Evolutionary conservation across 352 stramenopile genomes (phyloP).

Genomic region (Pythium folliculosum): DNA sequence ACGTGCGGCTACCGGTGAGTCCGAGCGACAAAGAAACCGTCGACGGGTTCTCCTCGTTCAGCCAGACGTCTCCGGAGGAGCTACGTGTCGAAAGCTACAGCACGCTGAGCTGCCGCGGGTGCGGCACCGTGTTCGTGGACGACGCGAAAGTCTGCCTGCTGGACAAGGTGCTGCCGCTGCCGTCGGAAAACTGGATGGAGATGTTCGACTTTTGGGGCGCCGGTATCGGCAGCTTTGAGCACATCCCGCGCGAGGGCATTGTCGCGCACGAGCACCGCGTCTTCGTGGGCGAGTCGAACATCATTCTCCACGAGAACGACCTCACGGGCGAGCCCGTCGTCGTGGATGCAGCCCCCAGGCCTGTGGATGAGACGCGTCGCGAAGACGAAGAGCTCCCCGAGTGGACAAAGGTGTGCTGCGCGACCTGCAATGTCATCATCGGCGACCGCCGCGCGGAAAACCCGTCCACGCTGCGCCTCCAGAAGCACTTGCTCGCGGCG

Average conservation of each 20-base stretch:
- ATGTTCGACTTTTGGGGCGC: conserved; percentile 89
- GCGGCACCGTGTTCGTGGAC: conserved; percentile 27
- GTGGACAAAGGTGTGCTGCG: conserved; percentile 47
- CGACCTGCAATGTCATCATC: conserved; percentile 39
- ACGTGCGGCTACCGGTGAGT: conserved; percentile 61
- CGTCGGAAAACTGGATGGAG: conserved; percentile 84
- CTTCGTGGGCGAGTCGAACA: conserved; percentile 63
- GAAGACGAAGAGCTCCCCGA: conserved; percentile 33
- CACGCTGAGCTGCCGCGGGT: conserved; percentile 47
- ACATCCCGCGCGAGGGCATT: conserved; percentile 75
- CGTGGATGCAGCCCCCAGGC: background rate
- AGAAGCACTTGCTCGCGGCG: conserved; percentile 60
- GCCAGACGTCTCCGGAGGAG: conserved; percentile 44
- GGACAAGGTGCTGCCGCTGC: conserved; percentile 69
- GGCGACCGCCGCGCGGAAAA: conserved; percentile 44
- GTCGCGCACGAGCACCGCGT: conserved; percentile 47
- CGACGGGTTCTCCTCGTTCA: conserved; percentile 62
- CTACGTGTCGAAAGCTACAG: conserved; percentile 47
- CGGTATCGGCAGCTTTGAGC: conserved; percentile 76
- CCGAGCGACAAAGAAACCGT: conserved; percentile 48
- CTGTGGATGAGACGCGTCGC: background rate
- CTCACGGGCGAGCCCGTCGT: conserved; percentile 23
- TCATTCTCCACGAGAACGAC: conserved; percentile 62
- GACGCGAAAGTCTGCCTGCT: conserved; percentile 22
- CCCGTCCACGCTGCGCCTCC: conserved; percentile 47